Conservation (phyloP, 106 monocot genomes). For the Apostasia shenzhenica region DNA sequence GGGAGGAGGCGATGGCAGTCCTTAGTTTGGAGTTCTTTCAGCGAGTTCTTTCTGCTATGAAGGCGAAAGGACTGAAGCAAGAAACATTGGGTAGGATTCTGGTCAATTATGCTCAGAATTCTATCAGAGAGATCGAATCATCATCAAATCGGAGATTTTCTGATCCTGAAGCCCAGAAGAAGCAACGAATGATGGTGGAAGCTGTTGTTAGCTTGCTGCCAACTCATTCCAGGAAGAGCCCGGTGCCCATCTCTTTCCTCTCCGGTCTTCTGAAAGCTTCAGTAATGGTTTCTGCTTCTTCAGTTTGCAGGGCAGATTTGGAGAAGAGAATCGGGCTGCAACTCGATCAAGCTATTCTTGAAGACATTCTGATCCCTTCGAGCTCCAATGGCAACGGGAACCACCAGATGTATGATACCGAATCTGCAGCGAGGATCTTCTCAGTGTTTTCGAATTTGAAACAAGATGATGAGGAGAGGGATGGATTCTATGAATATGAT, state of each 20-base stretch:
- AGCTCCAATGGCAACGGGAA: conserved; percentile 15
- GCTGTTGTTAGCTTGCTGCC: conserved; percentile 67
- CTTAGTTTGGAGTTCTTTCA: conserved; percentile 79
- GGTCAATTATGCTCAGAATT: conserved; percentile 64
- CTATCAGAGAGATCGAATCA: conserved; percentile 27
- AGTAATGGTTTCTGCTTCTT: conserved; percentile 31
- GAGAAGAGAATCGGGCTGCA: conserved; percentile 76
- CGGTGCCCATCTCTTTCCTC: conserved; percentile 66
- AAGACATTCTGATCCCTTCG: conserved; percentile 67
- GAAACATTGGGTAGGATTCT: conserved; percentile 56
- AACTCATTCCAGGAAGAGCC: conserved; percentile 54
- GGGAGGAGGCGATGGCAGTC: conserved; percentile 44
- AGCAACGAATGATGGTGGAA: conserved; percentile 44
- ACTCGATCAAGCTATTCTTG: conserved; percentile 67
- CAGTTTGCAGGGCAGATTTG: conserved; percentile 49
- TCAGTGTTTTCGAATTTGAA: conserved; percentile 61
- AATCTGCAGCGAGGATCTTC: conserved; percentile 54
- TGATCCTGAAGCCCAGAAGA: conserved; percentile 32
- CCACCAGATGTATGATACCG: conserved; percentile 68
- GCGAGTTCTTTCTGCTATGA: conserved; percentile 51
- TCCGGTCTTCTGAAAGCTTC: conserved; percentile 74
- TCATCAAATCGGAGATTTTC: conserved; percentile 14
- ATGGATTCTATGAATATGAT: conserved; percentile 49
- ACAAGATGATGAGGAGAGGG: conserved; percentile 40
- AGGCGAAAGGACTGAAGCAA: conserved; percentile 75